These are phyloP conservation scores for Pichia norvegensis DNA, from an alignment of 1,139 yeast genomes.

Conservation along the genomic window DNA sequence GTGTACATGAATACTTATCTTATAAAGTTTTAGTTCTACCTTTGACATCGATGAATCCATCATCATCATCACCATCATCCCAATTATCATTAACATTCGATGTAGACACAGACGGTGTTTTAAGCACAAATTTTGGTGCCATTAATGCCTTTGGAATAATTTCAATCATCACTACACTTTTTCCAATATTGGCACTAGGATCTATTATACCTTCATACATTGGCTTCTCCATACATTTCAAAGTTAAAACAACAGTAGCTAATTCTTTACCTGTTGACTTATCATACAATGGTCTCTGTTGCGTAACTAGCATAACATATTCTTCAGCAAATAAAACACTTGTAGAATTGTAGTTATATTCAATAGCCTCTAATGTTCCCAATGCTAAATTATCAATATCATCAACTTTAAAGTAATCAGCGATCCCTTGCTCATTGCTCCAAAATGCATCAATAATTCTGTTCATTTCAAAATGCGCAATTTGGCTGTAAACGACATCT, in stretches of 20 bases:
- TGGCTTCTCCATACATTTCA: slow-evolving; percentile 18
- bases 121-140: slow-evolving; percentile 21
- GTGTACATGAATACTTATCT: not conserved
- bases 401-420: slow-evolving; percentile 20
- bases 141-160: slow-evolving; percentile 25
- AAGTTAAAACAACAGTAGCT: slow-evolving; percentile 23
- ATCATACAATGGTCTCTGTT: slow-evolving; percentile 28
- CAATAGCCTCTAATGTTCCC: slow-evolving; percentile 28
- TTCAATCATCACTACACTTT: slow-evolving; percentile 28
- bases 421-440: slow-evolving; percentile 28
- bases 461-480: slow-evolving; percentile 26
- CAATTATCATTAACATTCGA: slow-evolving; percentile 8
- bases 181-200: slow-evolving; percentile 19
- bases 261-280: slow-evolving; percentile 19
- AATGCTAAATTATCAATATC: slow-evolving; percentile 24
- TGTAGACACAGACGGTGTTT: slow-evolving; percentile 21
- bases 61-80: slow-evolving; percentile 14
- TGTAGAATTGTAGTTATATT: slow-evolving; percentile 25
- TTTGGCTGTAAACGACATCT: slow-evolving; percentile 23
- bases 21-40: slow-evolving; percentile 24
- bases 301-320: slow-evolving; percentile 18
- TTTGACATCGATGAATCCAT: slow-evolving; percentile 27
- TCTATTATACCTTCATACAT: slow-evolving; percentile 18
- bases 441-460: slow-evolving; percentile 31
- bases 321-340: slow-evolving; percentile 15